phyloP scores from a whole-genome alignment of 1,139 yeast genomes.

The Scheffersomyces quercinus region DNA sequence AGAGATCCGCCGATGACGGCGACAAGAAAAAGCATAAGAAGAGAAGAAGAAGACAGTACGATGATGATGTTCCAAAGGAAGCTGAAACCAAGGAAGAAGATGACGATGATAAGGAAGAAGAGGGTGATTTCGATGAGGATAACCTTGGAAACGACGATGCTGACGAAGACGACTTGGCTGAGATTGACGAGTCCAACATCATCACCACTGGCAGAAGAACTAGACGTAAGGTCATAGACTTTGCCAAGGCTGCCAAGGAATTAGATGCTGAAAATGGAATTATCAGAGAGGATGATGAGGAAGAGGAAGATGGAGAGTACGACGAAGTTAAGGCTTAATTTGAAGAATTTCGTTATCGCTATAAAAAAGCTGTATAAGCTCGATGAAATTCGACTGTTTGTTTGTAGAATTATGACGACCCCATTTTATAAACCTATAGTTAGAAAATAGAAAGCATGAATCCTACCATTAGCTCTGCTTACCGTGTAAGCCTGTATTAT shows the following conservation, averaged over 20 bases:
- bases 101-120: slow-evolving; percentile 55
- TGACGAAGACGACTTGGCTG: slow-evolving; percentile 80
- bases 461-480: too few relatives aligned
- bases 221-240: slow-evolving; percentile 86
- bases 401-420: too few relatives aligned
- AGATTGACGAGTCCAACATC: slow-evolving; percentile 82
- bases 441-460: too few relatives aligned
- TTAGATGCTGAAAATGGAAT: slow-evolving; percentile 52
- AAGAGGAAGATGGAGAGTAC: slow-evolving; percentile 47
- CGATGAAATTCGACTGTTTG: too few relatives aligned
- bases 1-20: slow-evolving; percentile 3
- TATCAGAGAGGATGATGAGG: slow-evolving; percentile 28
- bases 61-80: slow-evolving; percentile 33
- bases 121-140: slow-evolving; percentile 31
- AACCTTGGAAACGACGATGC: slow-evolving; percentile 44
- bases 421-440: too few relatives aligned
- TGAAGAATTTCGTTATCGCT: too few relatives aligned
- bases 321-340: slow-evolving; percentile 29
- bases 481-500: too few relatives aligned
- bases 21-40: slow-evolving; percentile 39
- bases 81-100: slow-evolving; percentile 32
- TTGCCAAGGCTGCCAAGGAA: slow-evolving; percentile 78
- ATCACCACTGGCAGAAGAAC: slow-evolving; percentile 86
- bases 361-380: too few relatives aligned
- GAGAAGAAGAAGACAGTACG: slow-evolving; percentile 39